Base-by-base conservation (phyloP, 352 stramenopile genomes). In the Pythium brassicae region DNA sequence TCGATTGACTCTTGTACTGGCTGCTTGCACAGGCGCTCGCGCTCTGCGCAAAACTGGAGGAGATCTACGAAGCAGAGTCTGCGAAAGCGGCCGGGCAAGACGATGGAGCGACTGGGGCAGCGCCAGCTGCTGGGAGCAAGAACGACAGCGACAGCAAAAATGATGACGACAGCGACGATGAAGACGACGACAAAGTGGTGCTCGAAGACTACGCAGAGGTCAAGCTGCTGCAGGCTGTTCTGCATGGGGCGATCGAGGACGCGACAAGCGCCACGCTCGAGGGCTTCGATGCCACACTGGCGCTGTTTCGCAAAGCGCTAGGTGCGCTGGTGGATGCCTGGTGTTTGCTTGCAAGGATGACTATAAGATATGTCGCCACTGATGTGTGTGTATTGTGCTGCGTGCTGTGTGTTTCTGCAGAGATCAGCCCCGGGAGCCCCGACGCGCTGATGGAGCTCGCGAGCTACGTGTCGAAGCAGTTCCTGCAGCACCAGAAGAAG, bases 371-470 rank as follows among this genome's bases (percentile, higher is more conserved):
- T 11, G 1, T 7, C 32, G 32, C 32, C 32, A 37, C 32, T 37
- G 32, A 37, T 37, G 20, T 50, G 22, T 32, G 20, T 29, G n/a
- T 32, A 2, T 49, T 8, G 32, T 37, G 32, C 2, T 37, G 32
- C 5, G 32, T 37, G n/a, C n/a, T 17, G 9, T 50, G 22, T n/a
- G 44, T 34, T 12, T 14, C 34, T 12, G 25, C 17, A 59, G 75
- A 60, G 35, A 55, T 94, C 22, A 75, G 76, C 50, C 46, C 61
- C n/a, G 72, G 71, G 5, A 92, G 77, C 49, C 68, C 74, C 6
- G 80, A 87, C 29, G 76, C 74, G 15, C 52, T 94, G 19, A 86
- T 89, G 69, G 83, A 94, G 61, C 71, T 86, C 57, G 83, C 80
- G 15, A 81, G 76, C 45, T 93, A 88, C 61, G 53, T 90, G 0